These are phyloP conservation scores for Yarrowia divulgata DNA, from an alignment of 805 yeast genomes.

Conservation along the genomic window DNA sequence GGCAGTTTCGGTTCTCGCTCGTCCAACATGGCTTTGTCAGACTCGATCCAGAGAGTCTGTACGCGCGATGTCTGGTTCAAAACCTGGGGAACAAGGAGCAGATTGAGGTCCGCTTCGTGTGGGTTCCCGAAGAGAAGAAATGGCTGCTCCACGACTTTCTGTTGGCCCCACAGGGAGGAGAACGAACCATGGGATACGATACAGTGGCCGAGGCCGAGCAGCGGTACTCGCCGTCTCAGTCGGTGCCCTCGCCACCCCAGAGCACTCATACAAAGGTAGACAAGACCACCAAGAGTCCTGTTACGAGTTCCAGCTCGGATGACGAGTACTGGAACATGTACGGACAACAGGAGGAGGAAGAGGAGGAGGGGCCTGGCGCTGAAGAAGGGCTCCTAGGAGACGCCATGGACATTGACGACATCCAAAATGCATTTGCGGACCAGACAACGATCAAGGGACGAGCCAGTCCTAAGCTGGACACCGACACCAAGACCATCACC, in stretches of 20 bases:
- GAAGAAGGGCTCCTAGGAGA: background rate
- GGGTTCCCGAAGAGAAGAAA: conserved; percentile 31
- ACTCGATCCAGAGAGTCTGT: conserved; percentile 29
- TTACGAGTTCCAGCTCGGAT: background rate
- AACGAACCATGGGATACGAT: conserved; percentile 15
- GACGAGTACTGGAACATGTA: conserved; percentile 33
- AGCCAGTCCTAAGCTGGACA: background rate
- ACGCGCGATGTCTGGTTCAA: conserved; percentile 33
- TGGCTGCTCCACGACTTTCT: conserved; percentile 34
- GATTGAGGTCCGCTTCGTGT: conserved; percentile 25
- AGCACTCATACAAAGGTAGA: background rate
- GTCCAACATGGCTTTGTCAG: conserved; percentile 25
- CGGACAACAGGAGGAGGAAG: conserved; percentile 29
- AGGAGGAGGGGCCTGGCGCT: too few species aligned
- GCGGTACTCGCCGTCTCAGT: conserved; percentile 4
- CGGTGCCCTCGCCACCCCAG: conserved; percentile 20
- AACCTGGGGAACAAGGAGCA: conserved; percentile 26
- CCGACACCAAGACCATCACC: background rate
- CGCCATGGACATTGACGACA: conserved; percentile 19
- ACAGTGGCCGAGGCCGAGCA: conserved; percentile 23
- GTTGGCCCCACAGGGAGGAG: conserved; percentile 2
- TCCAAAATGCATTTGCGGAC: conserved; percentile 1
- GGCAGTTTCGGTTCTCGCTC: conserved; percentile 17
- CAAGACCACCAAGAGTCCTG: background rate
- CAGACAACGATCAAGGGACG: conserved; percentile 10